Evolutionary conservation across 139 green algal species (phyloP).

Genomic region (Tetradesmus lagerheimii): DNA sequence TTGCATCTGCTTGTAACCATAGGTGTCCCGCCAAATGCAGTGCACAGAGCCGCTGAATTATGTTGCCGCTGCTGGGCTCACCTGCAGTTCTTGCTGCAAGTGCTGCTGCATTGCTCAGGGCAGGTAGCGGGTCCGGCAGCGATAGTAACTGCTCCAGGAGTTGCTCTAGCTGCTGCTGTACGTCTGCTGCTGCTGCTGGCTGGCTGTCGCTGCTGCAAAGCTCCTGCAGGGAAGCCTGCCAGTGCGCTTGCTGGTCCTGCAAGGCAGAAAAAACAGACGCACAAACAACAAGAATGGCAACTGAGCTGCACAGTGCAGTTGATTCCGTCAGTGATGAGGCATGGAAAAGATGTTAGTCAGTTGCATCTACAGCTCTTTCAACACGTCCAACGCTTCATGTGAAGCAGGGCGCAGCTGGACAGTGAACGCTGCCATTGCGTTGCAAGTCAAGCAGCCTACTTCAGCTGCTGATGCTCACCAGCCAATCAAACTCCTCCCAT

Average conservation of each 20-base stretch:
- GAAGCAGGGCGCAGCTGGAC: too few species aligned
- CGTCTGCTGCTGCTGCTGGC: neutral
- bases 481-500: constrained; percentile 37
- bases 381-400: too few species aligned
- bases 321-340: too few species aligned
- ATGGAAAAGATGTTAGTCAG: too few species aligned
- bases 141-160: constrained; percentile 24
- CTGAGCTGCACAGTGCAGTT: too few species aligned
- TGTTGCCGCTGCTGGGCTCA: neutral
- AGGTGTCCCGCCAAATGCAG: too few species aligned
- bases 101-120: neutral
- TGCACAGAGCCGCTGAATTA: too few species aligned
- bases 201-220: neutral
- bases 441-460: neutral
- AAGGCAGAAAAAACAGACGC: neutral
- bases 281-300: too few species aligned
- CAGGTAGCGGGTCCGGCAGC: constrained; percentile 28
- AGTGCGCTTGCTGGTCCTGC: constrained; percentile 17
- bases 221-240: constrained; percentile 21
- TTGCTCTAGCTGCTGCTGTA: neutral
- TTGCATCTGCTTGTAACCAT: neutral
- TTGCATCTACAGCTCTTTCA: too few species aligned
- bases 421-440: too few species aligned
- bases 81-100: constrained; percentile 16
- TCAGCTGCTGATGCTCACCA: neutral